Base-by-base conservation (phyloP, 805 yeast species). In the Zygosaccharomyces lentus region DNA sequence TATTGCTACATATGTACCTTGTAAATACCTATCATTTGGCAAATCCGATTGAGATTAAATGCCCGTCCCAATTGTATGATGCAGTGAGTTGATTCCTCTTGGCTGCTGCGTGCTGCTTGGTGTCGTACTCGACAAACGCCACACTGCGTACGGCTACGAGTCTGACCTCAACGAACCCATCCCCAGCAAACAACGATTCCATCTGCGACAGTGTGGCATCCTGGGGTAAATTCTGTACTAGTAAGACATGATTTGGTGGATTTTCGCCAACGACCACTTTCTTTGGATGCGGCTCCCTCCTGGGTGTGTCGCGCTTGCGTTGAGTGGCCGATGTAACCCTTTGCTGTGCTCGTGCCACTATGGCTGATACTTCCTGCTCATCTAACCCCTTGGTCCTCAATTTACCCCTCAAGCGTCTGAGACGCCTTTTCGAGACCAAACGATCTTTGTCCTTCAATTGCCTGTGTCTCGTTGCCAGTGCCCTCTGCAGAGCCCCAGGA, bases 71-170 rank as follows among this genome's bases (percentile, higher is more conserved):
- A 8, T 41, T 37, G 41, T 52, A 45, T 1, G 42, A 9, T 9
- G 43, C 9, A 0, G 61, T 63, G 9, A 61, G 41, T 9, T 34
- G 50, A 16, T 50, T 45, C 34, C 45, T 41, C 2, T 53, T 43
- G 16, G 32, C 34, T 2, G 56, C 70, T 0, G 96, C 83, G 32
- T 70, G 64, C 1, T 64, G 57, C 17, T 79, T 83, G 4, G 70
- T 67, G 19, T 75, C 79, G 61, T 82, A 91, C 56, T 91, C 97
- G 2, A 91, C 75, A 64, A 91, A 84, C 9, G 93, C 95, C 37
- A 91, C 76, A 31, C 77, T 77, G 36, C 87, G 74, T 5, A 81
- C 77, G 2, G 75, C 72, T 23, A 91, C 88, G 30, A 80, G 66
- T 43, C 95, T 77, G 1, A 82, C 69, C 52, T 82, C 86, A 9